Conservation (phyloP, 164 flowering plant species). For the Malania oleifera region DNA sequence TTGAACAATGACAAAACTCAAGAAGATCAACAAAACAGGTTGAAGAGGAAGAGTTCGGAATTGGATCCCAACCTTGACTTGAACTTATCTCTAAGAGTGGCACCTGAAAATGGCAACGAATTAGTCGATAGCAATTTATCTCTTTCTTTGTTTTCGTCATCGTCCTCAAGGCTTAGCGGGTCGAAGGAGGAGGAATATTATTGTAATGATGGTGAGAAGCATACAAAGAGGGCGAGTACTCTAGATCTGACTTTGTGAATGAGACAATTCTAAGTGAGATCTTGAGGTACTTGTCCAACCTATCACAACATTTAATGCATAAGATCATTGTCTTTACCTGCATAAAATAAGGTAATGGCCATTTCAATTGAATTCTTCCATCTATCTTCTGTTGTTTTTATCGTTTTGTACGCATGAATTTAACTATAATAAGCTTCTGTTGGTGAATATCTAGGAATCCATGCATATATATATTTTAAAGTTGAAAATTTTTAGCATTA, state of each 20-base stretch:
- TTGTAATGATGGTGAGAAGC: slow-evolving; percentile 11
- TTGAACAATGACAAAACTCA: slow-evolving; percentile 4
- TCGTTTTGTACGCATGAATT: not conserved
- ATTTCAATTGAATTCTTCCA: not conserved
- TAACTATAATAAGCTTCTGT: too few species aligned
- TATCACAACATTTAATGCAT: not conserved
- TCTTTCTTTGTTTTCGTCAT: slow-evolving; percentile 44
- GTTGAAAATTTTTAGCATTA: too few species aligned
- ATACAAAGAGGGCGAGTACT: slow-evolving; percentile 49
- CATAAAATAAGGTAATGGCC: slow-evolving; percentile 9
- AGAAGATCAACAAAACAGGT: slow-evolving; percentile 10
- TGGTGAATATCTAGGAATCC: not conserved
- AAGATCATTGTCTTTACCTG: slow-evolving; percentile 12
- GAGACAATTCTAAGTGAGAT: slow-evolving; percentile 70
- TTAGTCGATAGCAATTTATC: slow-evolving; percentile 31
- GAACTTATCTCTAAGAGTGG: slow-evolving; percentile 44
- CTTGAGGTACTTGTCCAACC: slow-evolving; percentile 54
- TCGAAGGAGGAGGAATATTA: slow-evolving; percentile 27
- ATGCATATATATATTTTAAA: too few species aligned
- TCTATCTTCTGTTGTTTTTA: slow-evolving; percentile 7
- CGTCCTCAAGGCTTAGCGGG: slow-evolving; percentile 27
- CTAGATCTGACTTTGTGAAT: slow-evolving; percentile 91
- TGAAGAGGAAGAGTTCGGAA: slow-evolving; percentile 33
- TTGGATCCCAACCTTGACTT: slow-evolving; percentile 35
- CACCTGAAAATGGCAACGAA: slow-evolving; percentile 15